These are phyloP conservation scores for Austropuccinia psidii DNA, from an alignment of 1,284 basidiomycete genomes.

Conservation along the genomic window DNA sequence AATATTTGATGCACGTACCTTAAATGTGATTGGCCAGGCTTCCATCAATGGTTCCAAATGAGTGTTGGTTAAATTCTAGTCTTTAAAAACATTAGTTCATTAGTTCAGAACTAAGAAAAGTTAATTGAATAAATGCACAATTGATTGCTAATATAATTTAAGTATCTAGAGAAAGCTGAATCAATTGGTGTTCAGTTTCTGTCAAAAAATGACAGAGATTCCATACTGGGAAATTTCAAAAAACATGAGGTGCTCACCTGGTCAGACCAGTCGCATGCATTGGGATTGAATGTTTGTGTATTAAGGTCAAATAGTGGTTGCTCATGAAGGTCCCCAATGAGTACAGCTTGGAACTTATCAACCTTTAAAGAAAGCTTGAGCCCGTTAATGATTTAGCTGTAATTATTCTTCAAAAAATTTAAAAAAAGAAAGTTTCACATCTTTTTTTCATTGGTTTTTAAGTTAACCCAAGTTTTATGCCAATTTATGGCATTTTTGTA, in stretches of 20 bases:
- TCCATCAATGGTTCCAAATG: slow-evolving; percentile 99
- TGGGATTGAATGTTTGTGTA: slow-evolving; percentile 72
- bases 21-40: slow-evolving; percentile 82
- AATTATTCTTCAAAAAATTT: too few relatives aligned
- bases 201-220: slow-evolving; percentile 7
- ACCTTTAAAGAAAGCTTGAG: slow-evolving; percentile 67
- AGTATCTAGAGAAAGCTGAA: slow-evolving; percentile 69
- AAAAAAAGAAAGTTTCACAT: too few relatives aligned
- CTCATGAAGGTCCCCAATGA: slow-evolving; percentile 92
- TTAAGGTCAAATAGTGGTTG: slow-evolving; percentile 86
- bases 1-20: slow-evolving; percentile 56
- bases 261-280: slow-evolving; percentile 85
- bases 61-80: slow-evolving; percentile 95
- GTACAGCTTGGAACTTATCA: slow-evolving; percentile 82
- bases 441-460: too few relatives aligned
- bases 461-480: too few relatives aligned
- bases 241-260: too few relatives aligned
- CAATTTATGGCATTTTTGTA: too few relatives aligned
- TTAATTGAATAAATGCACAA: slow-evolving; percentile 48
- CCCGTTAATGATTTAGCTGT: too few relatives aligned
- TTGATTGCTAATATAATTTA: slow-evolving; percentile 74
- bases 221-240: too few relatives aligned
- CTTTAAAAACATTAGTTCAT: neutral
- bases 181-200: neutral
- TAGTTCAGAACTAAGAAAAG: slow-evolving; percentile 39